phyloP scores from a whole-genome alignment of 306 rosid genomes.

The Vigna angularis region DNA sequence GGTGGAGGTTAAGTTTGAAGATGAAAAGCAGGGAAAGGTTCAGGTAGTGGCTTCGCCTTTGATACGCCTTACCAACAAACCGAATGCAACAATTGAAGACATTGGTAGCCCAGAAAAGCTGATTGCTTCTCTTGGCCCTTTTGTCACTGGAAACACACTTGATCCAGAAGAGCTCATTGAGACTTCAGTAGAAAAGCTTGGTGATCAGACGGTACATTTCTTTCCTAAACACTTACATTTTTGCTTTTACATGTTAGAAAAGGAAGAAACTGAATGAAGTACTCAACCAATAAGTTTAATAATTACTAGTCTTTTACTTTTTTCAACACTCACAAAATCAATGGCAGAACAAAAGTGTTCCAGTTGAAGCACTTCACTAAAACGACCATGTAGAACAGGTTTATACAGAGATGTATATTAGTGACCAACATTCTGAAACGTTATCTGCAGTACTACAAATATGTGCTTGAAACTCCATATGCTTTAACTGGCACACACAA shows the following conservation, averaged over 20 bases:
- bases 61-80: slow-evolving; percentile 90
- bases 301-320: neutral
- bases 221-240: slow-evolving; percentile 3
- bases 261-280: slow-evolving; percentile 18
- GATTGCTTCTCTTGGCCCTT: slow-evolving; percentile 97
- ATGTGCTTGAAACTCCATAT: slow-evolving; percentile 85
- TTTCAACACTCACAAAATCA: slow-evolving; percentile 9
- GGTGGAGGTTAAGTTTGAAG: slow-evolving; percentile 97
- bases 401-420: neutral
- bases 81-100: slow-evolving; percentile 90
- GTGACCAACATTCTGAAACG: slow-evolving; percentile 30
- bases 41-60: slow-evolving; percentile 95
- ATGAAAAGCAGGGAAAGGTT: slow-evolving; percentile 88
- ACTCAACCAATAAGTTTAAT: neutral
- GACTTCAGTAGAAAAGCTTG: slow-evolving; percentile 77
- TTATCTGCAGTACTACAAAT: slow-evolving; percentile 81
- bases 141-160: slow-evolving; percentile 83
- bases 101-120: slow-evolving; percentile 88
- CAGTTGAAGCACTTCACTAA: slow-evolving; percentile 11
- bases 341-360: slow-evolving; percentile 3
- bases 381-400: slow-evolving; percentile 12
- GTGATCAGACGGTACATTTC: slow-evolving; percentile 74
- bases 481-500: slow-evolving; percentile 96
- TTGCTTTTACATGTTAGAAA: neutral
- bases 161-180: slow-evolving; percentile 94